Conservation (phyloP, 2,329 filamentous ascomycete species). For the Penicillium olsonii region DNA sequence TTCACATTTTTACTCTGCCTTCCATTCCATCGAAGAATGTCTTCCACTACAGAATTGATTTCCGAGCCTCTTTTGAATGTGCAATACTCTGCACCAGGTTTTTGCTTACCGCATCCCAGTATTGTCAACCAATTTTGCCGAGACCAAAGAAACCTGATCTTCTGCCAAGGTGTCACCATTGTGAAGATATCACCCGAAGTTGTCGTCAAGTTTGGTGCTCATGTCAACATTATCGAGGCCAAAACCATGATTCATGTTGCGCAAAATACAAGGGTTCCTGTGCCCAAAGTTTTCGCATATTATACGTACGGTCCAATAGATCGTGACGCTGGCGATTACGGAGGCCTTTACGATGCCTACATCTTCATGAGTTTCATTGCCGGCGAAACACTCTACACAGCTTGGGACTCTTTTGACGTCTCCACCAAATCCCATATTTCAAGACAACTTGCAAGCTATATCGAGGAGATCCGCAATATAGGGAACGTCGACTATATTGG, state of each 20-base stretch:
- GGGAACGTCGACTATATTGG: conserved; percentile 15
- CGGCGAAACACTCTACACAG: conserved; percentile 13
- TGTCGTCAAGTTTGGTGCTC: conserved; percentile 20
- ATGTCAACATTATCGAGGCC: conserved; percentile 17
- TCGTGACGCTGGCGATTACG: conserved; percentile 17
- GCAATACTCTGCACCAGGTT: not conserved
- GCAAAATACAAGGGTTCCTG: conserved; percentile 16
- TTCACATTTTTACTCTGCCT: too few species aligned
- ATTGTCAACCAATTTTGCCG: not conserved
- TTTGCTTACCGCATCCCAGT: not conserved
- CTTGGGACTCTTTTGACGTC: conserved; percentile 12
- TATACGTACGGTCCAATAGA: conserved; percentile 19
- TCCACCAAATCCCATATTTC: conserved; percentile 8
- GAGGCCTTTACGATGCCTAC: conserved; percentile 20
- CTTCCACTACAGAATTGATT: too few species aligned
- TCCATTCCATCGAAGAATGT: not conserved
- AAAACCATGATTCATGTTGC: conserved; percentile 19
- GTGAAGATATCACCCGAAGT: conserved; percentile 19
- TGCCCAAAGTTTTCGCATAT: conserved; percentile 16
- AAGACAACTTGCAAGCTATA: conserved; percentile 13
- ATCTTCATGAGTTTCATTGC: conserved; percentile 22
- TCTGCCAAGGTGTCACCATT: conserved; percentile 14
- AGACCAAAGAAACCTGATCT: not conserved
- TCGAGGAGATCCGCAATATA: conserved; percentile 14
- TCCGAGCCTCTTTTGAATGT: not conserved